Evolutionary conservation across 805 yeast species (phyloP).

Genomic region (Monosporozyma unispora): DNA sequence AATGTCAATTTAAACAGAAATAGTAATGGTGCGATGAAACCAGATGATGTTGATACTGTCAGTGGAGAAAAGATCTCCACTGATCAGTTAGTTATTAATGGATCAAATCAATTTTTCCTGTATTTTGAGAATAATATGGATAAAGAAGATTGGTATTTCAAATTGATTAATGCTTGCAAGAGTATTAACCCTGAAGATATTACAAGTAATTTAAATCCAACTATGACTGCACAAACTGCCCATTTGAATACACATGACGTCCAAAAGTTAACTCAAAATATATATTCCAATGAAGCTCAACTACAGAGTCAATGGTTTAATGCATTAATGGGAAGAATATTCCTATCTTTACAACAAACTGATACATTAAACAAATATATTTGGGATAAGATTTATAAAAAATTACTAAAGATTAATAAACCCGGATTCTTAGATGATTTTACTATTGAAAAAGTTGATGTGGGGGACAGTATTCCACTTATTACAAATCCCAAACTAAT

Average conservation of each 20-base stretch:
- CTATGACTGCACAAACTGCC: constrained; percentile 58
- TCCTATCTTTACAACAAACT: constrained; percentile 68
- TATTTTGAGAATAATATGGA: constrained; percentile 71
- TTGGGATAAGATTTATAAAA: constrained; percentile 52
- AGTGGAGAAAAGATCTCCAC: background rate
- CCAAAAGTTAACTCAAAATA: constrained; percentile 61
- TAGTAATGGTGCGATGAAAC: background rate
- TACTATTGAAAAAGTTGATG: constrained; percentile 57
- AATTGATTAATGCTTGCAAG: constrained; percentile 69
- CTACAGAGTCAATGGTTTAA: constrained; percentile 83
- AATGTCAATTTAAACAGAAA: constrained; percentile 1
- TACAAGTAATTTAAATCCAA: constrained; percentile 40
- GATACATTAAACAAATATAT: constrained; percentile 51
- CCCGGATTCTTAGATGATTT: constrained; percentile 87
- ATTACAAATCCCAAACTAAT: constrained; percentile 62
- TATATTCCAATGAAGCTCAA: constrained; percentile 79
- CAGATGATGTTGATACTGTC: background rate
- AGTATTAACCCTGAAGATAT: constrained; percentile 10
- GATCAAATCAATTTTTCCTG: constrained; percentile 41
- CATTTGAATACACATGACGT: constrained; percentile 65
- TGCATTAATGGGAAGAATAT: constrained; percentile 76
- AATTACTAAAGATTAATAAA: constrained; percentile 67
- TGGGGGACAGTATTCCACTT: constrained; percentile 76
- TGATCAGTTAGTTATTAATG: constrained; percentile 1
- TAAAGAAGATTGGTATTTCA: constrained; percentile 91